Conservation (phyloP, 495 filamentous ascomycete species). For the Trichocladium antarcticum region DNA sequence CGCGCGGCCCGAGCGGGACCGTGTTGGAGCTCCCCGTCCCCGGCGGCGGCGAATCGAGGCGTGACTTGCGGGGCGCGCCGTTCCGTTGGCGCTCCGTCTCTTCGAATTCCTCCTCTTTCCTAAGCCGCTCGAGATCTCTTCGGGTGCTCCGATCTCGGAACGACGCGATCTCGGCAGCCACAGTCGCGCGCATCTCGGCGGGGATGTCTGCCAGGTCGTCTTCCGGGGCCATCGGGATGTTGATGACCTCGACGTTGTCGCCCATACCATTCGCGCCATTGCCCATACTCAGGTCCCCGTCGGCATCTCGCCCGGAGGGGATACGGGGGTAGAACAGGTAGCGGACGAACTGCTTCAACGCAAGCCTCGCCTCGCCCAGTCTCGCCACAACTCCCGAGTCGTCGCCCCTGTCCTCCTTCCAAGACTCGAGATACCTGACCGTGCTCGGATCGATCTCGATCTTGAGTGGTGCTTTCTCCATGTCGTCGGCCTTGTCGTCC, state of each 20-base stretch:
- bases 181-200: constrained; percentile 90
- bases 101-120: constrained; percentile 84
- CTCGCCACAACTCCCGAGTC: constrained; percentile 57
- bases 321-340: constrained; percentile 62
- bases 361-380: constrained; percentile 50
- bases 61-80: constrained; percentile 48
- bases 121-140: constrained; percentile 77
- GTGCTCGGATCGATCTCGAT: constrained; percentile 76
- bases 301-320: constrained; percentile 39
- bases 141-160: constrained; percentile 85
- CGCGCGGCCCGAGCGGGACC: constrained; percentile 75
- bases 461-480: constrained; percentile 60
- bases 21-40: constrained; percentile 42
- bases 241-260: constrained; percentile 71
- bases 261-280: constrained; percentile 47
- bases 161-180: constrained; percentile 85
- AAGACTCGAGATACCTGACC: constrained; percentile 69
- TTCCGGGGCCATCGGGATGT: constrained; percentile 78
- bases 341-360: constrained; percentile 53
- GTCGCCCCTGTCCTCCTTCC: constrained; percentile 52
- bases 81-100: constrained; percentile 70
- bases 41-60: constrained; percentile 61
- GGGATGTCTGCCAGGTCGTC: constrained; percentile 95
- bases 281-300: constrained; percentile 60
- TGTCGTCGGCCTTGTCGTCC: constrained; percentile 44